Evolutionary conservation across 2,329 filamentous ascomycete genomes (phyloP).

Genomic region (Penicillium expansum): DNA sequence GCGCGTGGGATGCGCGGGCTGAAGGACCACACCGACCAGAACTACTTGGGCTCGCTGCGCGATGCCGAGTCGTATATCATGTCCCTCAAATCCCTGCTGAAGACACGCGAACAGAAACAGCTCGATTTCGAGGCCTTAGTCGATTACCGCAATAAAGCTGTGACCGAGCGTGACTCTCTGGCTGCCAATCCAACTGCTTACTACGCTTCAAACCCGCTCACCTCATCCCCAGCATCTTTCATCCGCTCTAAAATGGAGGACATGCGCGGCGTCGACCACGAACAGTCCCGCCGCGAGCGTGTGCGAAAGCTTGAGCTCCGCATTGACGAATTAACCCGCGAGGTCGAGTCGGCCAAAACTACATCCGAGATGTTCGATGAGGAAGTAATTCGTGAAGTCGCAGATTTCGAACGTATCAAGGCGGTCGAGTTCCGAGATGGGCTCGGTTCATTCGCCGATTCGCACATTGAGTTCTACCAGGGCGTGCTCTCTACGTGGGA

Average conservation of each 20-base stretch:
- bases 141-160: slow-evolving; percentile 91
- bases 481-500: slow-evolving; percentile 82
- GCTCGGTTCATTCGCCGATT: slow-evolving; percentile 76
- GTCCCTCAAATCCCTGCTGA: slow-evolving; percentile 83
- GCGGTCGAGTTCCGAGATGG: slow-evolving; percentile 86
- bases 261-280: slow-evolving; percentile 93
- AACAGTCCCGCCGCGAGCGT: slow-evolving; percentile 81
- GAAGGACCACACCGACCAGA: slow-evolving; percentile 88
- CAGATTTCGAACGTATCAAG: slow-evolving; percentile 96
- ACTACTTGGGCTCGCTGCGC: slow-evolving; percentile 86
- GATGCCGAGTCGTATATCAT: slow-evolving; percentile 95
- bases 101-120: slow-evolving; percentile 94
- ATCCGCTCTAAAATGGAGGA: slow-evolving; percentile 94
- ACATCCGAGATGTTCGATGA: slow-evolving; percentile 93
- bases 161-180: slow-evolving; percentile 78
- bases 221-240: slow-evolving; percentile 75
- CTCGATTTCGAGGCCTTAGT: slow-evolving; percentile 95
- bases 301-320: slow-evolving; percentile 86
- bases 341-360: slow-evolving; percentile 83
- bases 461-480: slow-evolving; percentile 83
- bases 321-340: slow-evolving; percentile 84
- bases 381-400: slow-evolving; percentile 88
- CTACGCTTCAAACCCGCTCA: slow-evolving; percentile 52
- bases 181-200: slow-evolving; percentile 61
- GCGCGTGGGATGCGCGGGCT: slow-evolving; percentile 74